phyloP scores from a whole-genome alignment of 2,329 filamentous ascomycete species.

The Exophiala sp. region DNA sequence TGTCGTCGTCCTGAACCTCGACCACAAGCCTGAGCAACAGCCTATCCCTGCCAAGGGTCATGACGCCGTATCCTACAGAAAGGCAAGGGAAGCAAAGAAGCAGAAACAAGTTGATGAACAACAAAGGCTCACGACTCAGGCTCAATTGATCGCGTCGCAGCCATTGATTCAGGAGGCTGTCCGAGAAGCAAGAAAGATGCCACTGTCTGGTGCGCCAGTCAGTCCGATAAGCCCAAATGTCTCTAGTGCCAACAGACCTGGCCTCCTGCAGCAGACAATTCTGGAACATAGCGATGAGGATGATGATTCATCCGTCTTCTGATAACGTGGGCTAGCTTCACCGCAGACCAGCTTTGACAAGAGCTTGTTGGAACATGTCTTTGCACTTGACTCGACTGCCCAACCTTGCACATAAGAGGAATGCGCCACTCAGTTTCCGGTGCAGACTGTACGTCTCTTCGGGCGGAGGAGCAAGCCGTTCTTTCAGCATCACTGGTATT shows the following conservation, averaged over 20 bases:
- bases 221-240: constrained; percentile 19
- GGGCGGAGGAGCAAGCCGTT: constrained; percentile 83
- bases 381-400: constrained; percentile 79
- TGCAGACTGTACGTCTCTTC: constrained; percentile 95
- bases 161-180: constrained; percentile 25
- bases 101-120: constrained; percentile 21
- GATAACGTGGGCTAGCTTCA: neutral
- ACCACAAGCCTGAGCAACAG: constrained; percentile 15
- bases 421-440: constrained; percentile 91
- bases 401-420: constrained; percentile 81
- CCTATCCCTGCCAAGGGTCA: constrained; percentile 24
- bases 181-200: constrained; percentile 21
- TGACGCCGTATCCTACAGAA: constrained; percentile 28
- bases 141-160: constrained; percentile 22
- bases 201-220: constrained; percentile 3
- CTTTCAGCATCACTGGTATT: constrained; percentile 89
- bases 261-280: constrained; percentile 26
- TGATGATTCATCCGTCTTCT: constrained; percentile 24
- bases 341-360: constrained; percentile 21
- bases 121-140: constrained; percentile 18
- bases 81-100: constrained; percentile 27
- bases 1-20: constrained; percentile 42
- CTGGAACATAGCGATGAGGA: constrained; percentile 28
- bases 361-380: constrained; percentile 67
- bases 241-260: constrained; percentile 10